Evolutionary conservation across 306 rosid species (phyloP).

Genomic region (Citrullus mucosospermus): DNA sequence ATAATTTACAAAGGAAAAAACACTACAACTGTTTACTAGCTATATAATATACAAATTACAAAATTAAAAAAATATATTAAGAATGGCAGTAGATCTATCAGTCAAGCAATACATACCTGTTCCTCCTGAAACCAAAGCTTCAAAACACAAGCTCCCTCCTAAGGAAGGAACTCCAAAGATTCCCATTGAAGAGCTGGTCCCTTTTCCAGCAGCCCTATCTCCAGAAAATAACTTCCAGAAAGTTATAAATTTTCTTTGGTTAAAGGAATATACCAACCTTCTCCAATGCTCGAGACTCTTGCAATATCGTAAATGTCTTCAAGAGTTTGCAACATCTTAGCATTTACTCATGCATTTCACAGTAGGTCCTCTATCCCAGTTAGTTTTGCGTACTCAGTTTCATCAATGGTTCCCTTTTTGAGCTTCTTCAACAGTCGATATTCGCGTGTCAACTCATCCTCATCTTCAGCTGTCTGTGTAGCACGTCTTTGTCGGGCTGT

Average conservation of each 20-base stretch:
- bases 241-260: background rate
- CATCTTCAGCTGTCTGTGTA: slow-evolving; percentile 67
- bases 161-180: background rate
- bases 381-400: slow-evolving; percentile 57
- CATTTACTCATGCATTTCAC: slow-evolving; percentile 15
- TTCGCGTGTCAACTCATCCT: slow-evolving; percentile 62
- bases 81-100: no score
- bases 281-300: background rate
- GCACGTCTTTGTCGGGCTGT: slow-evolving; percentile 88
- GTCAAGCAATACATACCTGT: no score
- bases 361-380: slow-evolving; percentile 79
- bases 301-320: background rate
- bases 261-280: background rate
- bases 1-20: no score
- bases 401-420: slow-evolving; percentile 69
- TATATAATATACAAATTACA: no score
- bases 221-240: background rate
- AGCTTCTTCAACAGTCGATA: slow-evolving; percentile 78
- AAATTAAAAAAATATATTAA: no score
- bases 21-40: no score
- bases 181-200: background rate
- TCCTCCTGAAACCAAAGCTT: no score
- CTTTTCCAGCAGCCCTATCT: background rate
- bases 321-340: background rate
- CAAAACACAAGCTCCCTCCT: no score